Evolutionary conservation across 148 eudicot species (phyloP), one percentile per base, ranked within the genome.

Genomic region (Rhododendron simsii): DNA sequence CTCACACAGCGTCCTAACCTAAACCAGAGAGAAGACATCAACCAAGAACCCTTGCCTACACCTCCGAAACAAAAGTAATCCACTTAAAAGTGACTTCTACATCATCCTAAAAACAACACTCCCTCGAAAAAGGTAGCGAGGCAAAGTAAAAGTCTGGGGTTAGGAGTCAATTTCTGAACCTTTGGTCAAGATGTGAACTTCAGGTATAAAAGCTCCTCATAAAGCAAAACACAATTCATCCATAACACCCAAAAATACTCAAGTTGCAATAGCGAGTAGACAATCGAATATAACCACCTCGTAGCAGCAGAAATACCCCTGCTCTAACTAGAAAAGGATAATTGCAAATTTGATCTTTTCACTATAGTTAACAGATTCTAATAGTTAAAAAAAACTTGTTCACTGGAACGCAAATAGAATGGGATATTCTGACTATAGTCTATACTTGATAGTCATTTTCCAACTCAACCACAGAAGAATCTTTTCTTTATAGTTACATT

Each of bases 1-100:
- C 84, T 94, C 97, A 83, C 99, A 96, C 84, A 96, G 86, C 8
- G 71, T 88, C 90, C 93, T 91, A 53, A 96, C 99, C 99, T 96
- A 86, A 87, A 88, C 51, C 74, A 85, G 7, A 39, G 55, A 26
- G 35, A 79, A 83, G 75, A 74, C 44, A 55, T 81, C 82, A 71
- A 44, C 50, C 35, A 80, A 84, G 45, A 73, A 74, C 11, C 14
- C 45, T 73, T 23, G 48, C 59, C 6, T 48, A 35, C 26, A 18
- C 14, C 12, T 53, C n/a, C 39, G 84, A 53, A 65, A 50, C 79
- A 75, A 57, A 18, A 76, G 51, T 80, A 23, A 15, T 33, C 28
- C 20, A 71, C 10, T 39, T 37, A 67, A 50, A 33, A n/a, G 28
- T 88, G 69, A 63, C 53, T 11, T 82, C 45, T n/a, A 71, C 15